These are phyloP conservation scores for Vitis cinerea DNA, from an alignment of 164 flowering plant genomes.

Conservation along the genomic window DNA sequence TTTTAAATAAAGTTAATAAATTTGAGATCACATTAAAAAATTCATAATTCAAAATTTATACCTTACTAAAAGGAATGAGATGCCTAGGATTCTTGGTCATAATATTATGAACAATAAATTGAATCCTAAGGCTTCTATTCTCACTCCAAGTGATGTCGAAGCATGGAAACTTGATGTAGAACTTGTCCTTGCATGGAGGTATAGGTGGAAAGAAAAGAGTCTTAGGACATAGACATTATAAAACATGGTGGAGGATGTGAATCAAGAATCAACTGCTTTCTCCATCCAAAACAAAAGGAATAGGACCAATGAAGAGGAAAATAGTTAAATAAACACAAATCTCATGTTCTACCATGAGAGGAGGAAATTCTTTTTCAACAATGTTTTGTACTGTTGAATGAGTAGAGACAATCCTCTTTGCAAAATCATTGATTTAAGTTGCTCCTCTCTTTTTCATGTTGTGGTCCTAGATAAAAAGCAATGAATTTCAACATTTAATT, in stretches of 20 bases:
- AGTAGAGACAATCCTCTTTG: constrained; percentile 55
- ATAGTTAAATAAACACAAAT: too few relatives aligned
- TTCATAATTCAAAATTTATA: constrained; percentile 8
- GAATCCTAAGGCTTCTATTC: constrained; percentile 36
- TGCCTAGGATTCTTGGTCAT: constrained; percentile 88
- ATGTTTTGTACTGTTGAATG: too few relatives aligned
- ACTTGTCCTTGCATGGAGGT: constrained; percentile 86
- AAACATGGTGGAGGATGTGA: constrained; percentile 39
- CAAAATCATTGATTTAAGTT: constrained; percentile 20
- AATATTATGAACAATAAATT: constrained; percentile 50
- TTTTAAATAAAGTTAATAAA: too few relatives aligned
- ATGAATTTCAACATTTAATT: too few relatives aligned
- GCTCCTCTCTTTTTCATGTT: too few relatives aligned
- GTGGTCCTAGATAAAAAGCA: too few relatives aligned
- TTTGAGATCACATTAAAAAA: background rate
- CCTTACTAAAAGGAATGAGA: constrained; percentile 70
- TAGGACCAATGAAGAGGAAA: constrained; percentile 55
- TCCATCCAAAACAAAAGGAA: constrained; percentile 78
- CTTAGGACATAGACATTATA: constrained; percentile 43
- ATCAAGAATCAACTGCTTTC: constrained; percentile 49
- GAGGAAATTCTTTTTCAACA: constrained; percentile 43
- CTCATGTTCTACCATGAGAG: constrained; percentile 19
- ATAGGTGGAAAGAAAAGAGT: constrained; percentile 51
- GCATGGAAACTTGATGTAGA: constrained; percentile 57
- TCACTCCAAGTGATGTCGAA: constrained; percentile 93